A percentile compares a stretch with the other conserved stretches of the same genome.
Conservation (phyloP, 1,139 yeast species). For the Wickerhamiella infanticola region DNA sequence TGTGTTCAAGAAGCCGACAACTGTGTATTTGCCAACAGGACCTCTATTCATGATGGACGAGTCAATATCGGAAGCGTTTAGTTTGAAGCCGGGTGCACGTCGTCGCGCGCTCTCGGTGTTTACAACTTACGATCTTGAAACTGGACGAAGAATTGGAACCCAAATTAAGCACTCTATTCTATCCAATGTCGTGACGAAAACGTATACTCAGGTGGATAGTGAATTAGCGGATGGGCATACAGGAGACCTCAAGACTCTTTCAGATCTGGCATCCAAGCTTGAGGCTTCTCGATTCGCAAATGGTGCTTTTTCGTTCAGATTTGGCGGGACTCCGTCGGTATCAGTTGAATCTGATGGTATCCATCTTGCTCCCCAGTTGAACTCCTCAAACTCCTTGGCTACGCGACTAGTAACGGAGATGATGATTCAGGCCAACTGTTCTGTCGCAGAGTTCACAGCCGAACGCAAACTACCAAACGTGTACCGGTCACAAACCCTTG, state of each 20-base stretch:
- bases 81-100: slow-evolving; percentile 24
- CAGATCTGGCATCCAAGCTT: slow-evolving; percentile 12
- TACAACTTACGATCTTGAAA: slow-evolving; percentile 24
- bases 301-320: slow-evolving; percentile 23
- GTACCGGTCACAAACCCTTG: slow-evolving; percentile 36
- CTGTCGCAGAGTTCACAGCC: slow-evolving; percentile 40
- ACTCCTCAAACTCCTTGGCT: slow-evolving; percentile 15
- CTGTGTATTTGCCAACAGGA: slow-evolving; percentile 62
- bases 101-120: slow-evolving; percentile 30
- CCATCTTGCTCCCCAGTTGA: slow-evolving; percentile 10
- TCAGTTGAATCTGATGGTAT: slow-evolving; percentile 10
- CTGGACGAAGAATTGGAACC: slow-evolving; percentile 18
- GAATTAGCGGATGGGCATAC: background rate
- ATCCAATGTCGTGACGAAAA: slow-evolving; percentile 26
- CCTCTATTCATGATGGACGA: slow-evolving; percentile 59
- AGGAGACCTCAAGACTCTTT: background rate
- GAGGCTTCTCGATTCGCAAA: slow-evolving; percentile 21
- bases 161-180: slow-evolving; percentile 23
- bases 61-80: slow-evolving; percentile 39
- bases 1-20: slow-evolving; percentile 48
- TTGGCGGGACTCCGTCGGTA: slow-evolving; percentile 15
- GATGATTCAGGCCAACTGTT: slow-evolving; percentile 63
- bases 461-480: slow-evolving; percentile 40
- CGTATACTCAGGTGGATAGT: background rate
- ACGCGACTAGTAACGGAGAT: slow-evolving; percentile 49